These are phyloP conservation scores for Mangifera indica DNA, from an alignment of 345 rosid species.

Conservation along the genomic window DNA sequence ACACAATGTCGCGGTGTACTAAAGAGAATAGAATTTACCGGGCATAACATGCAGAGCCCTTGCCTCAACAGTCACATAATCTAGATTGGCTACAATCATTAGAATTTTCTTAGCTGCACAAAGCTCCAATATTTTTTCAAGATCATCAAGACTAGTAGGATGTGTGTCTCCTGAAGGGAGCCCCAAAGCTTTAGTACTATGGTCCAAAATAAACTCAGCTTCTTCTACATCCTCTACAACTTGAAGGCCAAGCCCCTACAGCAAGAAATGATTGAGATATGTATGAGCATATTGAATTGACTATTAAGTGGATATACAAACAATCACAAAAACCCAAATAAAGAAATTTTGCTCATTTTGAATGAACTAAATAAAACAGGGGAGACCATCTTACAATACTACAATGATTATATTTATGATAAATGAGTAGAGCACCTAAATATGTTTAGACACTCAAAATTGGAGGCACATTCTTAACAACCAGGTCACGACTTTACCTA, in stretches of 20 bases:
- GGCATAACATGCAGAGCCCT: slow-evolving; percentile 83
- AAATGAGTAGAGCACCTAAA: no score
- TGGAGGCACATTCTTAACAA: no score
- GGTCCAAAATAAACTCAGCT: slow-evolving; percentile 87
- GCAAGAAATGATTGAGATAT: slow-evolving; percentile 12
- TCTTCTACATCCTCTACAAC: slow-evolving; percentile 74
- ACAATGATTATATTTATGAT: no score
- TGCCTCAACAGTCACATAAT: slow-evolving; percentile 90
- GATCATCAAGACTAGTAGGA: slow-evolving; percentile 68
- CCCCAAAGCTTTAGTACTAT: slow-evolving; percentile 90
- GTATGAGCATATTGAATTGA: not conserved
- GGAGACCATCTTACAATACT: no score
- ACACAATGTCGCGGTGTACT: not conserved
- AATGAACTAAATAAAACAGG: not conserved
- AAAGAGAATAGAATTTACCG: slow-evolving; percentile 40
- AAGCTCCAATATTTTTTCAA: slow-evolving; percentile 73
- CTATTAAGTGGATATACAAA: not conserved
- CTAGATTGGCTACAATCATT: slow-evolving; percentile 95
- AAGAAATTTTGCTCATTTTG: not conserved
- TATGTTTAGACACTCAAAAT: no score
- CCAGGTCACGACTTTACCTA: no score
- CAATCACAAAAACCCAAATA: not conserved
- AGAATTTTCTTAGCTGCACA: slow-evolving; percentile 75
- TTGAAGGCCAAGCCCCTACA: slow-evolving; percentile 68
- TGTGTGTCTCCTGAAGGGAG: slow-evolving; percentile 69